A percentile compares a stretch with the other conserved stretches of the same genome.
Evolutionary conservation across 2,329 filamentous ascomycete genomes (phyloP).

Genomic region (Aspergillus fumigatus): DNA sequence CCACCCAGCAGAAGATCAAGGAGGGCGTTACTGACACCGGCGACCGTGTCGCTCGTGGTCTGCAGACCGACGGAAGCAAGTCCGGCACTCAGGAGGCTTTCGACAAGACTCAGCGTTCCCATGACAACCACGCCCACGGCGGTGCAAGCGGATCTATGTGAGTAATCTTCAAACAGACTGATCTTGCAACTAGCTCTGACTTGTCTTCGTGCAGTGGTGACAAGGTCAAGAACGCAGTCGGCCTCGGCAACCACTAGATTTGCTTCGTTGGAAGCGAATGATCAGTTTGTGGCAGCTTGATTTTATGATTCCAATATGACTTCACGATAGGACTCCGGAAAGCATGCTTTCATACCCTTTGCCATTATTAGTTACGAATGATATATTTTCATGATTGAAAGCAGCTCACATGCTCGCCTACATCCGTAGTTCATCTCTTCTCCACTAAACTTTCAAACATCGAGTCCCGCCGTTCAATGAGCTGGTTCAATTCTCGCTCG

Average conservation of each 20-base stretch:
- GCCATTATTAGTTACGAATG: conserved; percentile 4
- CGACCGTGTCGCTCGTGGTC: conserved; percentile 52
- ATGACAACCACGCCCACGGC: conserved; percentile 39
- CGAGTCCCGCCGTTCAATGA: conserved; percentile 62
- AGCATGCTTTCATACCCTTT: conserved; percentile 3
- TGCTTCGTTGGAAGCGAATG: neutral
- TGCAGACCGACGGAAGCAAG: conserved; percentile 53
- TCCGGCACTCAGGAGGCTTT: conserved; percentile 48
- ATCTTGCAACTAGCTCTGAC: conserved; percentile 4
- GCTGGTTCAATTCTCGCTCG: conserved; percentile 57
- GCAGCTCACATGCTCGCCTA: neutral
- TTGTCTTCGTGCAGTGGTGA: conserved; percentile 28
- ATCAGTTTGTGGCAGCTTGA: conserved; percentile 2
- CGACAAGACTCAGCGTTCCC: conserved; percentile 47
- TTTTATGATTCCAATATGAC: conserved; percentile 17
- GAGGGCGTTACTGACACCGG: conserved; percentile 52
- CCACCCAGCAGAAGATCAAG: conserved; percentile 55
- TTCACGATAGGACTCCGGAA: conserved; percentile 24
- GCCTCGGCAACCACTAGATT: conserved; percentile 31
- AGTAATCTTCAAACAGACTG: conserved; percentile 13
- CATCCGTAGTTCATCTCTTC: neutral
- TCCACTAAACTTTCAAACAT: conserved; percentile 71
- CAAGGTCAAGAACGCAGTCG: conserved; percentile 42
- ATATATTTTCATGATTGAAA: conserved; percentile 3
- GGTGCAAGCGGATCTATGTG: conserved; percentile 39